phyloP scores from a whole-genome alignment of 805 yeast genomes.

The Brettanomyces naardenensis region DNA sequence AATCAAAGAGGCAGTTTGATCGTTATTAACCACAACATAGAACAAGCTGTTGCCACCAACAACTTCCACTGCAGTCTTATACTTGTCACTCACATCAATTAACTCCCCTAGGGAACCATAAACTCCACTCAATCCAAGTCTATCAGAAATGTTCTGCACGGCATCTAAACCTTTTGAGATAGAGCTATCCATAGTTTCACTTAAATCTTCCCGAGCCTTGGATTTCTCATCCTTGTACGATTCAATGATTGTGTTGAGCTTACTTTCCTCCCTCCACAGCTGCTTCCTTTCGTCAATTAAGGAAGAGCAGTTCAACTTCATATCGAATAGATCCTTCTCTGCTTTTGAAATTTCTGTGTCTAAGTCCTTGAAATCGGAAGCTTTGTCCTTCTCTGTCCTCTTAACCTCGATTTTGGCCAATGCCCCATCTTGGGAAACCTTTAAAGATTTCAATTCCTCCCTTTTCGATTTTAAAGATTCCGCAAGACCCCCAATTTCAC shows the following conservation, averaged over 20 bases:
- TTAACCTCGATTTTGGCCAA: constrained; percentile 24
- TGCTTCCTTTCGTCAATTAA: constrained; percentile 61
- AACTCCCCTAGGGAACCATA: constrained; percentile 84
- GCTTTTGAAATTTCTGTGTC: constrained; percentile 13
- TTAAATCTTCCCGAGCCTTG: constrained; percentile 50
- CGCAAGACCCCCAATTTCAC: constrained; percentile 36
- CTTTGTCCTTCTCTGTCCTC: constrained; percentile 1
- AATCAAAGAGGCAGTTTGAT: constrained; percentile 69
- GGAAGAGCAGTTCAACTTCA: constrained; percentile 34
- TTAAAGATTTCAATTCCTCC: constrained; percentile 4
- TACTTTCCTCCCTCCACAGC: constrained; percentile 75
- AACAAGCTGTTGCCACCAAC: constrained; percentile 83
- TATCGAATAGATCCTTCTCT: constrained; percentile 18
- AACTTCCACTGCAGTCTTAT: constrained; percentile 80
- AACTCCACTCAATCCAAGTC: constrained; percentile 54
- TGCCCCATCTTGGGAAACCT: constrained; percentile 10
- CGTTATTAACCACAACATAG: constrained; percentile 84
- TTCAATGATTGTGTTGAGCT: constrained; percentile 46
- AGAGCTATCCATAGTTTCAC: constrained; percentile 69
- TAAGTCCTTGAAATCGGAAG: constrained; percentile 6
- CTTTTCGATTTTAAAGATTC: constrained; percentile 11
- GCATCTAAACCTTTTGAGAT: constrained; percentile 63
- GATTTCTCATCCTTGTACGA: constrained; percentile 48
- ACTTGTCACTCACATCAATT: constrained; percentile 72
- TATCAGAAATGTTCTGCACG: constrained; percentile 53